Percentiles rank a stretch among this genome's conserved stretches.
These are phyloP conservation scores for Polysphondylium violaceum DNA, from an alignment of 78 protist genomes.

Conservation along the genomic window DNA sequence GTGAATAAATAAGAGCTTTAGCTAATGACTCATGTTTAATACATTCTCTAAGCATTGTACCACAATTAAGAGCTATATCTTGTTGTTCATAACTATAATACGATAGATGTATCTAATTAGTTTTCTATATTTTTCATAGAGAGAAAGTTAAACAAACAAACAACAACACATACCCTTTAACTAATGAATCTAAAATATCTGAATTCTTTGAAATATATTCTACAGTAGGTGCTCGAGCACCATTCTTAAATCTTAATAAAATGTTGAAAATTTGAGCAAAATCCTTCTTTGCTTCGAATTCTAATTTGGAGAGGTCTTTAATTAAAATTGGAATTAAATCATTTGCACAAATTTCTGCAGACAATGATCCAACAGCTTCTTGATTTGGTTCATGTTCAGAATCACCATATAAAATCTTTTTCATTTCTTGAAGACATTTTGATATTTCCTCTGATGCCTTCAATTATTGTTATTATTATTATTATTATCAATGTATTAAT, in stretches of 20 bases:
- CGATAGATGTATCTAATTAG: not conserved
- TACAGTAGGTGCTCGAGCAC: slow-evolving; percentile 87
- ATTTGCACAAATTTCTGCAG: slow-evolving; percentile 61
- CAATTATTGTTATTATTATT: not conserved
- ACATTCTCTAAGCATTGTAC: slow-evolving; percentile 94
- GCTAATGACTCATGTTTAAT: slow-evolving; percentile 87
- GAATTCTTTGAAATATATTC: slow-evolving; percentile 84
- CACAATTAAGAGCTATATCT: slow-evolving; percentile 89
- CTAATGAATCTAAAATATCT: slow-evolving; percentile 75
- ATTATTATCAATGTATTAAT: not conserved
- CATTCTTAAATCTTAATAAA: slow-evolving; percentile 80
- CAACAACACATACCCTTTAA: slow-evolving; percentile 75
- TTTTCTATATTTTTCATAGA: not conserved
- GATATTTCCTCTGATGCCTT: slow-evolving; percentile 73
- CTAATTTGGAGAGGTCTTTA: slow-evolving; percentile 71
- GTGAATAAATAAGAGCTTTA: slow-evolving; percentile 51
- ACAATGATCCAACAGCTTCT: slow-evolving; percentile 49
- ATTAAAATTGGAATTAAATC: slow-evolving; percentile 74
- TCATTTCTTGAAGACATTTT: slow-evolving; percentile 65
- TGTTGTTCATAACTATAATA: slow-evolving; percentile 77
- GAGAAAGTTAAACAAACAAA: not conserved
- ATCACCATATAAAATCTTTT: slow-evolving; percentile 85
- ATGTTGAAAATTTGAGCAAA: slow-evolving; percentile 88
- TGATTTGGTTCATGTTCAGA: slow-evolving; percentile 76
- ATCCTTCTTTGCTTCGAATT: slow-evolving; percentile 93